A percentile compares a stretch with the other conserved stretches of the same genome.
Conservation (phyloP, 768 basidiomycete genomes). For the Dictyophora rubrovolvata region DNA sequence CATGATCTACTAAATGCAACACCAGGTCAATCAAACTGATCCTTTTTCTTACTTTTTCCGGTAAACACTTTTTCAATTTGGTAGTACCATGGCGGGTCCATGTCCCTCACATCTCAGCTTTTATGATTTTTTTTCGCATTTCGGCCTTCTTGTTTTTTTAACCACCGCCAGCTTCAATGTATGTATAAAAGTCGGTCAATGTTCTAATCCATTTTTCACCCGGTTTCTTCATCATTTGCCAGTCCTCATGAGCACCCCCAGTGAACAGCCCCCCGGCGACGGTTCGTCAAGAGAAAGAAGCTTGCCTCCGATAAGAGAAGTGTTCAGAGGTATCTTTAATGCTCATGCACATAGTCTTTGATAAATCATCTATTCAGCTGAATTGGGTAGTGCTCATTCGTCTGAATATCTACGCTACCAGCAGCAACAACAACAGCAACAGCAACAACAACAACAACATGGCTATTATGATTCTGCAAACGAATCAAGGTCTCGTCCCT, state of each 20-base stretch:
- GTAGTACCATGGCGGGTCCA: not conserved
- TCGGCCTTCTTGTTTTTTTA: not conserved
- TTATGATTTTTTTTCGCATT: not conserved
- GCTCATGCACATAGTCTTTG: not conserved
- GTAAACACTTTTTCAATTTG: too few species aligned
- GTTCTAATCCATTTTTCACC: not conserved
- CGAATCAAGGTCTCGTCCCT: not conserved
- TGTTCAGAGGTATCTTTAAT: not conserved
- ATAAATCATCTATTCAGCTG: not conserved
- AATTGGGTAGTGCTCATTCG: not conserved
- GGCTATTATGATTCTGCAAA: not conserved
- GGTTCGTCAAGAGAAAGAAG: not conserved
- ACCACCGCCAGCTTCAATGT: too few species aligned
- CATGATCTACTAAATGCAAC: too few species aligned
- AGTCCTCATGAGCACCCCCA: not conserved
- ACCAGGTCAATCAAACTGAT: too few species aligned
- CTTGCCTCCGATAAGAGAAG: constrained; percentile 5
- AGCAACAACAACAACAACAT: not conserved
- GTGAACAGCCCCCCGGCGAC: not conserved
- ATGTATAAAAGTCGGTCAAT: too few species aligned
- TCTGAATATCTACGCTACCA: not conserved
- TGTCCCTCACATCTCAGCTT: not conserved
- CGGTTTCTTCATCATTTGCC: not conserved
- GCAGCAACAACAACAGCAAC: not conserved
- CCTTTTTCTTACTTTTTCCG: too few species aligned